A percentile compares a stretch with the other conserved stretches of the same genome.
phyloP scores from a whole-genome alignment of 495 filamentous ascomycete species.

The Entonaema liquescens region DNA sequence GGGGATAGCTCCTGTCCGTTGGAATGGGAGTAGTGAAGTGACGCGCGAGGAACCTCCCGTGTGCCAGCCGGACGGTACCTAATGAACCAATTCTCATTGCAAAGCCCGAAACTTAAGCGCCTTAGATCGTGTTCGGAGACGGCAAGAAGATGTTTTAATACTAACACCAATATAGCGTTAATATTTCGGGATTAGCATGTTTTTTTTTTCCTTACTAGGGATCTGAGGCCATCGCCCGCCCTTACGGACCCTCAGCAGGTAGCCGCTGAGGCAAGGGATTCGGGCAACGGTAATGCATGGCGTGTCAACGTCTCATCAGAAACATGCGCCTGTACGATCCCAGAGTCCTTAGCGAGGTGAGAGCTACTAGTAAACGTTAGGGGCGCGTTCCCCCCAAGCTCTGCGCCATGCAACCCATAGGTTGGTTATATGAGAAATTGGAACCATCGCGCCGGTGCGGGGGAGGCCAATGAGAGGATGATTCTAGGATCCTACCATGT shows the following conservation, averaged over 20 bases:
- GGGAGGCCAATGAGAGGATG: slow-evolving; percentile 32
- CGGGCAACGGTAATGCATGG: slow-evolving; percentile 31
- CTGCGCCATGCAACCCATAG: slow-evolving; percentile 19
- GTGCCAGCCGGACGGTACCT: slow-evolving; percentile 10
- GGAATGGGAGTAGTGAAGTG: slow-evolving; percentile 24
- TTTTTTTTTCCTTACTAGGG: slow-evolving; percentile 3
- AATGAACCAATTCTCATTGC: slow-evolving; percentile 15
- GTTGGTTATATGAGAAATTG: slow-evolving; percentile 29
- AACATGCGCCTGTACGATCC: slow-evolving; percentile 16
- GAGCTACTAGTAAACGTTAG: slow-evolving; percentile 7
- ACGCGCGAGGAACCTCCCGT: slow-evolving; percentile 11
- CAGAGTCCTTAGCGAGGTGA: neutral
- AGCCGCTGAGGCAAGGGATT: slow-evolving; percentile 31
- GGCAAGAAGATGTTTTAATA: slow-evolving; percentile 1
- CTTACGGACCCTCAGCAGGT: slow-evolving; percentile 22
- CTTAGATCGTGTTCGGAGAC: neutral
- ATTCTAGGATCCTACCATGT: slow-evolving; percentile 16
- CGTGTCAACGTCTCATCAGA: slow-evolving; percentile 29
- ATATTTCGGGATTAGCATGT: slow-evolving; percentile 23
- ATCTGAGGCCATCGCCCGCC: slow-evolving; percentile 28
- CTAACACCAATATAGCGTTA: slow-evolving; percentile 15
- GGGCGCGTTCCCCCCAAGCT: slow-evolving; percentile 18
- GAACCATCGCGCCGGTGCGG: slow-evolving; percentile 39
- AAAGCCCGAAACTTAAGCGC: slow-evolving; percentile 15
- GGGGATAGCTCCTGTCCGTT: slow-evolving; percentile 19